Base-by-base conservation (phyloP, 805 yeast genomes). In the Maudiozyma turicensis region DNA sequence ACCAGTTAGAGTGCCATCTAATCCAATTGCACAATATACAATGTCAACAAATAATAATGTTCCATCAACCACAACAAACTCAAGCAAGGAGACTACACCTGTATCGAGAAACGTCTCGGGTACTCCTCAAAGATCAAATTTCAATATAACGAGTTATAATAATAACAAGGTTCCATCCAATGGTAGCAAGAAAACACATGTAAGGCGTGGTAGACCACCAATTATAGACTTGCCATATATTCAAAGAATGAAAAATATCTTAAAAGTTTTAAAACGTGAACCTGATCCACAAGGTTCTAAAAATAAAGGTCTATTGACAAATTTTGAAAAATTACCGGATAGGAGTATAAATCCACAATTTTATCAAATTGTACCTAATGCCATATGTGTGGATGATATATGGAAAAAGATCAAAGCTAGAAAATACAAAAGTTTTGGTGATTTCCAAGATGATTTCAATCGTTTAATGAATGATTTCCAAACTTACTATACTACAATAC, bases 321-420 rank as follows among this genome's bases (percentile, higher is more conserved):
- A 77, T 54, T 89, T 90, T 67, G 97, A 91, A 55, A 82, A 81
- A 62, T 71, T 90, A 45, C 96, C 97, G 1, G 91, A 84, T 62
- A 66, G 69, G 50, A 40, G 43, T 1, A 42, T 40, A 10, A 57
- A 68, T 60, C 67, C 71, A 29, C 66, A 65, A 50, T 64, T 79
- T 63, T 81, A 79, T 61, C 67, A 70, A 43, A 59, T 73, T 26
- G 72, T 82, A 29, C 53, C 72, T 7, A 77, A 78, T 47, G 90
- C 91, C 6, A 76, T 84, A 47, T 76, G 83, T 37, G 74, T 85
- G 54, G 80, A 81, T 59, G 86, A 81, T 58, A 84, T 91, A 50
- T 78, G 86, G 61, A 81, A 85, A 61, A 84, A 84, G 59, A 86
- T 90, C 55, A 88, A 93, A 66, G 83, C 89, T 50, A 79, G 96